Conservation (phyloP, 2,329 filamentous ascomycete genomes). For the Cladosporium sp. region DNA sequence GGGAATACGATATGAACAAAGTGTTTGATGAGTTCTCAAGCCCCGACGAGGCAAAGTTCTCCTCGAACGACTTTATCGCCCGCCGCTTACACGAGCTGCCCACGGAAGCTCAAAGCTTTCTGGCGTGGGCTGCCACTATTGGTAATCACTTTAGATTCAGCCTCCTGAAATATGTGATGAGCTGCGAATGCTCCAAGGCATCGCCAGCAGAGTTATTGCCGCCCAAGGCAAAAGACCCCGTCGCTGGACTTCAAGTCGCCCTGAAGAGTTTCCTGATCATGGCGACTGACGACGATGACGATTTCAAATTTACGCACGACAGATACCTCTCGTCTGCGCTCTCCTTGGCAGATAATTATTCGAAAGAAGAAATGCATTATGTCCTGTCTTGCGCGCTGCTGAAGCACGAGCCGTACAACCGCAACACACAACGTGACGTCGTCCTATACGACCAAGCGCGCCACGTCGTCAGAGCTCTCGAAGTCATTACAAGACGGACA, state of each 20-base stretch:
- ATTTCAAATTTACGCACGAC: slow-evolving; percentile 83
- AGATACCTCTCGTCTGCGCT: slow-evolving; percentile 76
- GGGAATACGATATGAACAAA: slow-evolving; percentile 80
- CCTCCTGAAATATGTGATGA: slow-evolving; percentile 70
- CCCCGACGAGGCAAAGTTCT: slow-evolving; percentile 70
- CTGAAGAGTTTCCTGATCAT: slow-evolving; percentile 77
- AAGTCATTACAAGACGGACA: slow-evolving; percentile 66
- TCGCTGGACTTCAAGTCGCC: slow-evolving; percentile 75
- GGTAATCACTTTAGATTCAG: slow-evolving; percentile 81
- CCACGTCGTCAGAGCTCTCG: slow-evolving; percentile 73
- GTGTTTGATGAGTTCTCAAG: slow-evolving; percentile 81
- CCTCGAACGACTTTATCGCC: slow-evolving; percentile 78
- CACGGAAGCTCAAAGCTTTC: slow-evolving; percentile 65
- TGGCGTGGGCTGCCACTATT: slow-evolving; percentile 81
- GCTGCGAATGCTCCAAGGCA: slow-evolving; percentile 63
- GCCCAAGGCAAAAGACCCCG: slow-evolving; percentile 60
- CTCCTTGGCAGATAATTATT: slow-evolving; percentile 61
- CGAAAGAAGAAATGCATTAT: slow-evolving; percentile 79
- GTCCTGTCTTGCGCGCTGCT: slow-evolving; percentile 77
- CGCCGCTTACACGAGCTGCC: slow-evolving; percentile 74
- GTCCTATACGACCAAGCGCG: slow-evolving; percentile 67
- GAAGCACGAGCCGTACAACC: slow-evolving; percentile 60
- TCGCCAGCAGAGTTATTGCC: slow-evolving; percentile 44
- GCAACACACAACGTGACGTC: slow-evolving; percentile 45
- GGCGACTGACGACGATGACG: slow-evolving; percentile 76